Evolutionary conservation across 768 basidiomycete genomes (phyloP).

Genomic region (Erythrobasidium yunnanense): DNA sequence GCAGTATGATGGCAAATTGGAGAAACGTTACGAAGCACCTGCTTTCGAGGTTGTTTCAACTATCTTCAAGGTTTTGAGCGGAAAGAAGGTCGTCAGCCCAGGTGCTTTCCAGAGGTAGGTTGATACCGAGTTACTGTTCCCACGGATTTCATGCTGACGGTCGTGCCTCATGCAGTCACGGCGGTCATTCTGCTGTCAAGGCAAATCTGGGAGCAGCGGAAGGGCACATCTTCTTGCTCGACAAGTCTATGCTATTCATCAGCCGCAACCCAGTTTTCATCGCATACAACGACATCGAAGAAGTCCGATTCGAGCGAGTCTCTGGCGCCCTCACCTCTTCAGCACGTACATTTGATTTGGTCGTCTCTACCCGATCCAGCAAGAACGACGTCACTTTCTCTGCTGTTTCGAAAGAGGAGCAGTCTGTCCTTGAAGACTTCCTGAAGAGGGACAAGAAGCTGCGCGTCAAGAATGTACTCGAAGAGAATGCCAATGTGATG

Average conservation of each 20-base stretch:
- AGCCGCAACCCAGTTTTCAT: constrained; percentile 87
- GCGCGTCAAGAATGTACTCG: constrained; percentile 89
- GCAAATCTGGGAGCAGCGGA: constrained; percentile 93
- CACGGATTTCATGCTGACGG: constrained; percentile 1
- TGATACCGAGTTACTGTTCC: background rate
- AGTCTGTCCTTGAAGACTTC: constrained; percentile 71
- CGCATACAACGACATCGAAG: constrained; percentile 77
- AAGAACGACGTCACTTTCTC: constrained; percentile 60
- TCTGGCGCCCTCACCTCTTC: constrained; percentile 67
- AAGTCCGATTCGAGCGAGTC: constrained; percentile 80
- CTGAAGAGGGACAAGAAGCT: constrained; percentile 74
- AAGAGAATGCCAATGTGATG: constrained; percentile 55
- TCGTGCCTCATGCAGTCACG: constrained; percentile 50
- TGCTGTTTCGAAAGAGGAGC: constrained; percentile 90
- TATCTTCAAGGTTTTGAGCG: constrained; percentile 79
- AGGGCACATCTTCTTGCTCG: constrained; percentile 94
- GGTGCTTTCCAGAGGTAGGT: constrained; percentile 72
- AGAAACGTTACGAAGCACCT: constrained; percentile 87
- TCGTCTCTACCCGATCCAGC: constrained; percentile 71
- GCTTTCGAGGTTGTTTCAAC: constrained; percentile 90
- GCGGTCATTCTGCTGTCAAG: constrained; percentile 88
- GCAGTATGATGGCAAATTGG: constrained; percentile 60
- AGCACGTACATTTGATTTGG: constrained; percentile 85
- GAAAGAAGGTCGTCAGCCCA: constrained; percentile 81
- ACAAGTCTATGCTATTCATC: constrained; percentile 95